A percentile compares a stretch with the other conserved stretches of the same genome.
These are phyloP conservation scores for Claviceps capensis DNA, from an alignment of 2,329 filamentous ascomycete genomes.

Conservation along the genomic window DNA sequence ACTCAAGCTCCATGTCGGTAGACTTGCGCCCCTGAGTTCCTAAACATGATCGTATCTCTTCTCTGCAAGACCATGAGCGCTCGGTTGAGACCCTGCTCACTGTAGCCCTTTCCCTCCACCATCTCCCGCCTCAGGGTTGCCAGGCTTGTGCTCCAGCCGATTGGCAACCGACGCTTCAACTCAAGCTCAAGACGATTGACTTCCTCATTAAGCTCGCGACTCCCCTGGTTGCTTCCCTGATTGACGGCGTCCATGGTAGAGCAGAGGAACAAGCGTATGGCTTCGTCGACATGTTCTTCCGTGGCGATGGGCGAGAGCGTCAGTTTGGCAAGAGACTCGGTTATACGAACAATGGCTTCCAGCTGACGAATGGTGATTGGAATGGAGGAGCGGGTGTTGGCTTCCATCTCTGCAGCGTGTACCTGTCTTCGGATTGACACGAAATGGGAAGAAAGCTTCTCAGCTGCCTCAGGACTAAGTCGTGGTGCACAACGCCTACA, in stretches of 20 bases:
- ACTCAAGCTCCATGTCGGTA: constrained; percentile 55
- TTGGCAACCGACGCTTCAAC: constrained; percentile 71
- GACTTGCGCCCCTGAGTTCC: constrained; percentile 62
- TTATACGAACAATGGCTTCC: constrained; percentile 94
- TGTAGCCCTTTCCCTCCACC: constrained; percentile 82
- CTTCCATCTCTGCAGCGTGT: constrained; percentile 77
- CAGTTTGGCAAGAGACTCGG: constrained; percentile 87
- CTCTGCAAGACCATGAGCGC: constrained; percentile 77
- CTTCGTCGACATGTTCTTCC: constrained; percentile 89
- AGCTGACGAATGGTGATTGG: constrained; percentile 96
- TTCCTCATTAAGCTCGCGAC: constrained; percentile 83
- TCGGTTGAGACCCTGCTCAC: constrained; percentile 71
- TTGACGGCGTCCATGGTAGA: constrained; percentile 97
- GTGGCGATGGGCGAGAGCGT: constrained; percentile 74
- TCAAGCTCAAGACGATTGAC: constrained; percentile 78
- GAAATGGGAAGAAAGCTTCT: constrained; percentile 94
- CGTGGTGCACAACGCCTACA: constrained; percentile 77
- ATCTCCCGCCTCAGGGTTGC: constrained; percentile 80
- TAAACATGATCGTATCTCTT: constrained; percentile 72
- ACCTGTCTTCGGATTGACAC: constrained; percentile 92
- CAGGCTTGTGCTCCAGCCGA: constrained; percentile 89
- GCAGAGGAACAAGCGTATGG: constrained; percentile 89
- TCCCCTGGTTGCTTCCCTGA: constrained; percentile 71
- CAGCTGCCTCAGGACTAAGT: constrained; percentile 77
- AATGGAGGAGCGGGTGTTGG: constrained; percentile 82